Evolutionary conservation across 345 rosid genomes (phyloP).

Genomic region (Cardamine occulta): DNA sequence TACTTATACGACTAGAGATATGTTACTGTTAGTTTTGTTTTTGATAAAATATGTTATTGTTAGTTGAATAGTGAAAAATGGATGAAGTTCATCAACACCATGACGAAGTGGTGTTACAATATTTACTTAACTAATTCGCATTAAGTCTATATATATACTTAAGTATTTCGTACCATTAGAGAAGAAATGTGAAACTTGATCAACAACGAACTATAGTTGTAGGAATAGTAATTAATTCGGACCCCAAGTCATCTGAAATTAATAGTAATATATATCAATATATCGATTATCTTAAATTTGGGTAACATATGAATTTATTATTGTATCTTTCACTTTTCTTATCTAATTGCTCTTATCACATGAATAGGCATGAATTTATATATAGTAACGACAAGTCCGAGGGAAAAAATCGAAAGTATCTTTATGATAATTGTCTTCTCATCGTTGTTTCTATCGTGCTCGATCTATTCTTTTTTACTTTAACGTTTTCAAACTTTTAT

Average conservation of each 20-base stretch:
- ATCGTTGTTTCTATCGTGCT: conserved; percentile 41
- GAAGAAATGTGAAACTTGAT: not conserved
- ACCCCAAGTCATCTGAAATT: not conserved
- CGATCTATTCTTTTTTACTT: conserved; percentile 28
- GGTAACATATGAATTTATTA: not conserved
- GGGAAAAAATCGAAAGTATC: conserved; percentile 35
- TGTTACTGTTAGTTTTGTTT: not conserved
- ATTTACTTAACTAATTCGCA: not conserved
- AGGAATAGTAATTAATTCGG: not conserved
- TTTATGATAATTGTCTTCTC: conserved; percentile 44
- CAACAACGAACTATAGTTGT: not conserved
- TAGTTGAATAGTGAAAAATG: not conserved
- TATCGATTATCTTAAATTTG: not conserved
- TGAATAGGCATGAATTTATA: conserved; percentile 5
- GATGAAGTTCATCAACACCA: not conserved
- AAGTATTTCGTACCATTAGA: not conserved
- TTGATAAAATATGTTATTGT: too few species aligned
- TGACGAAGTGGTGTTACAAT: not conserved
- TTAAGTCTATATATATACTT: too few species aligned
- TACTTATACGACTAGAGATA: not conserved
- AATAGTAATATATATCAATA: not conserved
- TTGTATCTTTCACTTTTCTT: not conserved
- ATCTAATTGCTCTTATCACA: conserved; percentile 4
- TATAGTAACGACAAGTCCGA: conserved; percentile 28
- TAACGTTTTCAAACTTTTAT: not conserved